Base-by-base conservation (phyloP, 768 basidiomycete genomes). In the Auriscalpium microsporum region DNA sequence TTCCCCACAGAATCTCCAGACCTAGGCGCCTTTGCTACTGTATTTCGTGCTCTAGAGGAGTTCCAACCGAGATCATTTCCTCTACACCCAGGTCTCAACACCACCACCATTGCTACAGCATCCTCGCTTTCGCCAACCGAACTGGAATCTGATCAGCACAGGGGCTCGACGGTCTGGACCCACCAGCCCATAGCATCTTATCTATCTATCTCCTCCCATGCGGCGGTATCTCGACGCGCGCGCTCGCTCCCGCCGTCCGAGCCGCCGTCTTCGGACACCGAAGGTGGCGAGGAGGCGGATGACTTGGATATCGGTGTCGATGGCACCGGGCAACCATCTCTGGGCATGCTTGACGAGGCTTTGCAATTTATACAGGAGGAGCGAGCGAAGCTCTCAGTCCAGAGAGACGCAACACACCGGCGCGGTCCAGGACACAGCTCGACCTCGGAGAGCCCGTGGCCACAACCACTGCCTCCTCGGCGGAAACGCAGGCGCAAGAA, bases 281-380 rank as follows among this genome's bases (percentile, higher is more conserved):
- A 59, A 57, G 59, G 64, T 50, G 46, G 48, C 57, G 56, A 56
- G 44, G 55, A 62, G 52, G 57, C 57, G 42, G 62, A 65, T 48
- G 54, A 59, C 21, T 58, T 56, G 8, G 63, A 65, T 52, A 56
- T 58, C 0, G 66, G 65, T 40, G 64, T 37, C 23, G 54, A 64
- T 16, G 64, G 65, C 51, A 73, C 75, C 10, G 73, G 72, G 28
- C 75, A 79, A 47, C 87, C 89, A 0, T 87, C 85, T 3, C 69
- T 91, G 13, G 89, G 89, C 0, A 78, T 80, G 52, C 76, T 91
- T 14, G 86, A 86, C 56, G 81, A 82, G 56, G 86, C 85, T 0
- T 74, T 91, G 13, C 79, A 78, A n/a, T 91, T 89, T 57, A 75
- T 90, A 50, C 85, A 83, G 45, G 81, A 80, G 10, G 88, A 90